These are phyloP conservation scores for Pseudogymnoascus sp. DNA, from an alignment of 2,329 filamentous ascomycete species.

Conservation along the genomic window DNA sequence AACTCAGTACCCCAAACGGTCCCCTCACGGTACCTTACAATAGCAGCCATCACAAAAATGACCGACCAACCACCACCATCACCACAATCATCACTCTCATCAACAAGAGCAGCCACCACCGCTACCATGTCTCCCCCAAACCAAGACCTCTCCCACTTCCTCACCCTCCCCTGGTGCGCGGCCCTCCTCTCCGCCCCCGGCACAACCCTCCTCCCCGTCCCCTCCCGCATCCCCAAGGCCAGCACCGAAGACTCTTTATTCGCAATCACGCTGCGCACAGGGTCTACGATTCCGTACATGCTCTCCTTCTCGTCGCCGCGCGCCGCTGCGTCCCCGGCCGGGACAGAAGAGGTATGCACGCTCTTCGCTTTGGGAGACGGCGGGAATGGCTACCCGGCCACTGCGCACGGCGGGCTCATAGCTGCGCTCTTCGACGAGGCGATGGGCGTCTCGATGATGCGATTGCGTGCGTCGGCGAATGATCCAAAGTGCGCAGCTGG, in stretches of 20 bases:
- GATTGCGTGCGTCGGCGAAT: slow-evolving; percentile 13
- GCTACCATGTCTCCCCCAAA: background rate
- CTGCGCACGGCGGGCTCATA: background rate
- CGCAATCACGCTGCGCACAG: slow-evolving; percentile 42
- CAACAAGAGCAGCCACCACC: background rate
- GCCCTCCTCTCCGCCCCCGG: slow-evolving; percentile 34
- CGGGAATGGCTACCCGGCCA: slow-evolving; percentile 10
- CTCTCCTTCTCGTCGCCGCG: background rate
- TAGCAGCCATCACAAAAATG: background rate
- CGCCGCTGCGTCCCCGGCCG: no score
- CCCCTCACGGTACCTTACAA: background rate
- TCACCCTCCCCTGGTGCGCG: slow-evolving; percentile 41
- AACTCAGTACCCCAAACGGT: background rate
- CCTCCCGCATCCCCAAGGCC: slow-evolving; percentile 32
- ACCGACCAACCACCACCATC: background rate
- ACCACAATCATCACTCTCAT: background rate
- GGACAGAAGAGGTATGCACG: background rate
- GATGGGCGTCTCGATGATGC: slow-evolving; percentile 31
- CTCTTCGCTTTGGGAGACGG: background rate
- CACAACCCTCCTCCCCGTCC: slow-evolving; percentile 33
- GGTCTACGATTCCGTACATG: slow-evolving; percentile 35
- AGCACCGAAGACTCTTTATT: slow-evolving; percentile 43
- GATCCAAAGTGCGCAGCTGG: slow-evolving; percentile 21
- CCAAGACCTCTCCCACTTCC: slow-evolving; percentile 26
- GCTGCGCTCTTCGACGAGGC: slow-evolving; percentile 8